Base-by-base conservation (phyloP, 1,284 basidiomycete genomes). In the Cryptococcus wingfieldii region DNA sequence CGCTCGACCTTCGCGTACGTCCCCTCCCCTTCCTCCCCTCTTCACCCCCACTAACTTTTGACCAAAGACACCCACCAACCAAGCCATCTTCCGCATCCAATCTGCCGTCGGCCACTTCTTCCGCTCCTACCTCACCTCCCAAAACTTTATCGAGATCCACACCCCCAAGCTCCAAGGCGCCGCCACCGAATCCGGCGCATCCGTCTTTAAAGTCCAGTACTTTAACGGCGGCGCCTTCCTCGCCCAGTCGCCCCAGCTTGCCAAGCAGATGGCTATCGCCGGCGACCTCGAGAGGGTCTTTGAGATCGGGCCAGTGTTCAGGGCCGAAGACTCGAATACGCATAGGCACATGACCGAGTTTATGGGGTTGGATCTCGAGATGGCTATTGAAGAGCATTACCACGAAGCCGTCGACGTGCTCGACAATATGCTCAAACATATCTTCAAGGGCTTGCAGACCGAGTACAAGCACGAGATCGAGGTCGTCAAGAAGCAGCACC, bases 221-320 rank as follows among this genome's bases (percentile, higher is more conserved):
- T 99, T 98, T 81, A 97, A 98, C 81, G 87, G 91, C 19, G 84
- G 79, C 63, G 96, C 96, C 1, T 98, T 84, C 81, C 83, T 99
- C 28, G 96, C 96, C 7, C 96, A 99, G 77, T 91, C 88, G 48
- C 96, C 96, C 44, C 96, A 99, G 76, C 82, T 98, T 14, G 90
- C 91, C 49, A 99, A 99, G 79, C 96, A 99, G 79, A 98, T 98
- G 96, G 91, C 90, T 58, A 98, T 99, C 66, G 91, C 95, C 38
- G 92, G 92, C 59, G 96, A 98, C 80, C 94, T 98, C 76, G 95
- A 96, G 73, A 84, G 90, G 44, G 96, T 99, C 5, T 98, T 95
- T 78, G 96, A 99, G 79, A 93, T 99, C 62, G 95, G 87, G 0
- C 83, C 83, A 43, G 93, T 98, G 50, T 98, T 98, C 82, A 90